Conservation (phyloP, 1,139 yeast species). For the Debaryomyces udenii region DNA sequence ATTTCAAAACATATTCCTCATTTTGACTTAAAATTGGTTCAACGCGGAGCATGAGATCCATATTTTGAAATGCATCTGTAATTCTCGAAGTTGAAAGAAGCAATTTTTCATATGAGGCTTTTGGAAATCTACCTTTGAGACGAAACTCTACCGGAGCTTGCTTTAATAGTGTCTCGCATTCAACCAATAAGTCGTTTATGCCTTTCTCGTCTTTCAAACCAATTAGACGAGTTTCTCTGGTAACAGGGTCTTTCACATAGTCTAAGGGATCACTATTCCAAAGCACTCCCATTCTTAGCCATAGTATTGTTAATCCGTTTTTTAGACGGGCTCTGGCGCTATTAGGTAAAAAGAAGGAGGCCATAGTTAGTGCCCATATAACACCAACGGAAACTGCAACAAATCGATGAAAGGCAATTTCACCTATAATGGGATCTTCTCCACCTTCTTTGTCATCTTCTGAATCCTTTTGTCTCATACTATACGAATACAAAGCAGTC, state of each 20-base stretch:
- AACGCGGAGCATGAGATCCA: slow-evolving; percentile 66
- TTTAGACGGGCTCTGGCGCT: slow-evolving; percentile 73
- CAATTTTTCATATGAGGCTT: slow-evolving; percentile 50
- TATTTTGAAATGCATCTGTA: slow-evolving; percentile 73
- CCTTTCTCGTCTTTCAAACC: slow-evolving; percentile 60
- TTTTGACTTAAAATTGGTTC: slow-evolving; percentile 56
- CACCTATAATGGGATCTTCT: slow-evolving; percentile 66
- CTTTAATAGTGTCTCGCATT: slow-evolving; percentile 59
- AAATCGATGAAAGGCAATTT: slow-evolving; percentile 79
- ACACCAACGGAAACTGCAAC: slow-evolving; percentile 74
- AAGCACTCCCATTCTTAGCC: slow-evolving; percentile 80
- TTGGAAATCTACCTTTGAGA: slow-evolving; percentile 73
- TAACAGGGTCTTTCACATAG: slow-evolving; percentile 23
- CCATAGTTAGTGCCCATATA: slow-evolving; percentile 73
- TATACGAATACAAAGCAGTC: slow-evolving; percentile 76
- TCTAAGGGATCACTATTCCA: slow-evolving; percentile 66
- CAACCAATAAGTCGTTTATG: slow-evolving; percentile 59
- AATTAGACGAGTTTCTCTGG: slow-evolving; percentile 29
- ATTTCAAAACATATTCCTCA: slow-evolving; percentile 59
- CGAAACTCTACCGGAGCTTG: slow-evolving; percentile 81
- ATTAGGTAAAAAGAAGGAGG: slow-evolving; percentile 67
- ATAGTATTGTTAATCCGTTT: slow-evolving; percentile 63
- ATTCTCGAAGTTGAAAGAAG: slow-evolving; percentile 63
- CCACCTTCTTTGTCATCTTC: slow-evolving; percentile 75
- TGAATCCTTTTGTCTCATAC: slow-evolving; percentile 61